Evolutionary conservation across 2,329 filamentous ascomycete species (phyloP).

Genomic region (Ascochyta pisi): DNA sequence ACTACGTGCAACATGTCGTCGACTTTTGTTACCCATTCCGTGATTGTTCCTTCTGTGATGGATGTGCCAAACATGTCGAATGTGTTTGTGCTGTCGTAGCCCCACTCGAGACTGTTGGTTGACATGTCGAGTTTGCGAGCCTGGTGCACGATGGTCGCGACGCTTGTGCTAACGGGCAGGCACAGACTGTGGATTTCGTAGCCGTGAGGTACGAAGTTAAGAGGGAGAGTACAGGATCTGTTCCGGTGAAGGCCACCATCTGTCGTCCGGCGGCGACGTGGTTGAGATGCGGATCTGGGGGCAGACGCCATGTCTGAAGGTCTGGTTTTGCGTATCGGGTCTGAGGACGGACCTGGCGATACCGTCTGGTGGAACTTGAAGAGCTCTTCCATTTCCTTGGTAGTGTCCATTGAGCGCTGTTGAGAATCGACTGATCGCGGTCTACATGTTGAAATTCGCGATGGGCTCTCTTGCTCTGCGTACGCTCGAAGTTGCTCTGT

Average conservation of each 20-base stretch:
- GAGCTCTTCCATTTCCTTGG: constrained; percentile 5
- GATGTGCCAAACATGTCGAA: constrained; percentile 21
- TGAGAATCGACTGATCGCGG: not conserved
- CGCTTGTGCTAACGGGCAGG: constrained; percentile 2
- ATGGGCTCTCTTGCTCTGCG: constrained; percentile 2
- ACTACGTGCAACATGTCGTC: constrained; percentile 20
- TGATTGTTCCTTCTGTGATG: constrained; percentile 12
- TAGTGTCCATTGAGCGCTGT: not conserved
- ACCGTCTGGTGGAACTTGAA: constrained; percentile 1
- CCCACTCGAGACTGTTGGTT: constrained; percentile 31
- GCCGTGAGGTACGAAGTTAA: constrained; percentile 47
- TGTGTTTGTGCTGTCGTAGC: constrained; percentile 10
- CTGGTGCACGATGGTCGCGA: constrained; percentile 10
- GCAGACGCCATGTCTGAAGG: not conserved
- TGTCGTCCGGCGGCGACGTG: constrained; percentile 5
- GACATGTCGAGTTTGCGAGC: constrained; percentile 30
- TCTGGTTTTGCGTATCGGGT: not conserved
- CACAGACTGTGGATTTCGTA: constrained; percentile 34
- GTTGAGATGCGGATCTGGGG: not conserved
- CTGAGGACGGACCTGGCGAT: not conserved
- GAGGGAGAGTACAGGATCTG: constrained; percentile 48
- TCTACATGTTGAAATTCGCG: not conserved
- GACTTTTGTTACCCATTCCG: constrained; percentile 24
- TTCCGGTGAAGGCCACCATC: constrained; percentile 29
- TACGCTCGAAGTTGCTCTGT: constrained; percentile 14